Percentiles rank a stretch among this genome's conserved stretches.
These are phyloP conservation scores for Phytophthora melonis DNA, from an alignment of 352 stramenopile genomes.

Conservation along the genomic window DNA sequence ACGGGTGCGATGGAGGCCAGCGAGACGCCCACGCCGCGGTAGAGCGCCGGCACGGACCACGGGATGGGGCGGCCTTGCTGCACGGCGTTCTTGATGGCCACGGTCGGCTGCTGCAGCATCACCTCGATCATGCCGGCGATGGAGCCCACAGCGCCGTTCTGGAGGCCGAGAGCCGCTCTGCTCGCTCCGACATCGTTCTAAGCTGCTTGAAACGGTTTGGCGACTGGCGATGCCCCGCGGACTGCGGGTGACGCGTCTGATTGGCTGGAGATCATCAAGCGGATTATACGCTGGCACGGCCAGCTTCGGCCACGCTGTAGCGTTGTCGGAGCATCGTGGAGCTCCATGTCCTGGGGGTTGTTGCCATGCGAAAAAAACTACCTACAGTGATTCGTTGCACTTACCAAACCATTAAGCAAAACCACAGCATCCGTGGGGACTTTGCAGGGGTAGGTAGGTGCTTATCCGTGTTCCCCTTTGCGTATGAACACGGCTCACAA, in stretches of 20 bases:
- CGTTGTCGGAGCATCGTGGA: not conserved
- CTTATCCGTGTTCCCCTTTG: too few species aligned
- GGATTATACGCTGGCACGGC: not conserved
- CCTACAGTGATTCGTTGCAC: not conserved
- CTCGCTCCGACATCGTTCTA: conserved; percentile 50
- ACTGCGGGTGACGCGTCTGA: conserved; percentile 1
- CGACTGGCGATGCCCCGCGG: conserved; percentile 3
- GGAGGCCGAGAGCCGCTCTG: conserved; percentile 70
- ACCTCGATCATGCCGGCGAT: conserved; percentile 87
- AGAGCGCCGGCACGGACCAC: conserved; percentile 70
- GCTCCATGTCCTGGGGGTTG: not conserved
- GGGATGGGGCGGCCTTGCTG: conserved; percentile 79
- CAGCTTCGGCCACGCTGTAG: not conserved
- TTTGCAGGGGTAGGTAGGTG: too few species aligned
- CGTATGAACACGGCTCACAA: too few species aligned
- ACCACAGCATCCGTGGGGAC: too few species aligned
- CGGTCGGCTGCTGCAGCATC: conserved; percentile 83
- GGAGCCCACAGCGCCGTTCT: conserved; percentile 84
- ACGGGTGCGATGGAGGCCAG: conserved; percentile 83
- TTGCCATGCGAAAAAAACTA: not conserved
- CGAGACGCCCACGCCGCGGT: conserved; percentile 82
- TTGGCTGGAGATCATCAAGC: conserved; percentile 21
- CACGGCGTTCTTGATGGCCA: conserved; percentile 88
- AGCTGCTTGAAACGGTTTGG: conserved; percentile 9
- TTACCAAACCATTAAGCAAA: too few species aligned